A percentile compares a stretch with the other conserved stretches of the same genome.
Evolutionary conservation across 805 yeast genomes (phyloP).

Genomic region (Ogataea pini): DNA sequence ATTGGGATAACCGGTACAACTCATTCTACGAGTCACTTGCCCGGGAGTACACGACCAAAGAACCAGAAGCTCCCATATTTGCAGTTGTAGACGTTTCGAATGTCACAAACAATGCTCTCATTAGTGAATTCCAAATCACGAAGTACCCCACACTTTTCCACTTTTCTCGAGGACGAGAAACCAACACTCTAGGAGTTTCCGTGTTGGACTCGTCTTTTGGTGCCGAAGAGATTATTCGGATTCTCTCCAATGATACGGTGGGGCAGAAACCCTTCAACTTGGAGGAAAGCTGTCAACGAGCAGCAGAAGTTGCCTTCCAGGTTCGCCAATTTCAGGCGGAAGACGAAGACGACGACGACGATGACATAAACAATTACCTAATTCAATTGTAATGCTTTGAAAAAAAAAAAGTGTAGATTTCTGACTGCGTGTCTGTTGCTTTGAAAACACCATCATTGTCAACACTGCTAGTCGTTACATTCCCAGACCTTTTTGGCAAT

Average conservation of each 20-base stretch:
- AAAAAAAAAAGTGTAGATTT: neutral
- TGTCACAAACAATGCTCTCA: conserved; percentile 29
- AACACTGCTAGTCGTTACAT: neutral
- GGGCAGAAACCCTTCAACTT: conserved; percentile 28
- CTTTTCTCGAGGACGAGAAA: conserved; percentile 18
- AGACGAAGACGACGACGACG: conserved; percentile 23
- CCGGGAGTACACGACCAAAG: conserved; percentile 15
- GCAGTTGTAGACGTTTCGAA: conserved; percentile 37
- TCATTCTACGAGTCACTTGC: conserved; percentile 37
- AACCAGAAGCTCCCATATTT: conserved; percentile 27
- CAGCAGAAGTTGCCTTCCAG: conserved; percentile 22
- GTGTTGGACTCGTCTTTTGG: conserved; percentile 27
- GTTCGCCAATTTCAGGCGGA: conserved; percentile 20
- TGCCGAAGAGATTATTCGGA: conserved; percentile 27
- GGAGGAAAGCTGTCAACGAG: conserved; percentile 31
- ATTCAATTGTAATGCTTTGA: neutral
- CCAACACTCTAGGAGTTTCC: conserved; percentile 16
- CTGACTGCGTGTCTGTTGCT: neutral
- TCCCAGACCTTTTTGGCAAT: too few relatives aligned
- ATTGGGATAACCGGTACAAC: conserved; percentile 34
- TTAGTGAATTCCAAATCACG: conserved; percentile 30
- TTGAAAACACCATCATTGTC: neutral
- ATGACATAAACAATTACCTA: conserved; percentile 2
- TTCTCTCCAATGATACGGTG: conserved; percentile 36
- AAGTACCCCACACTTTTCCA: conserved; percentile 36